Evolutionary conservation across 768 basidiomycete genomes (phyloP), one percentile per base, ranked within the genome.

Genomic region (Tulasnella sp.): DNA sequence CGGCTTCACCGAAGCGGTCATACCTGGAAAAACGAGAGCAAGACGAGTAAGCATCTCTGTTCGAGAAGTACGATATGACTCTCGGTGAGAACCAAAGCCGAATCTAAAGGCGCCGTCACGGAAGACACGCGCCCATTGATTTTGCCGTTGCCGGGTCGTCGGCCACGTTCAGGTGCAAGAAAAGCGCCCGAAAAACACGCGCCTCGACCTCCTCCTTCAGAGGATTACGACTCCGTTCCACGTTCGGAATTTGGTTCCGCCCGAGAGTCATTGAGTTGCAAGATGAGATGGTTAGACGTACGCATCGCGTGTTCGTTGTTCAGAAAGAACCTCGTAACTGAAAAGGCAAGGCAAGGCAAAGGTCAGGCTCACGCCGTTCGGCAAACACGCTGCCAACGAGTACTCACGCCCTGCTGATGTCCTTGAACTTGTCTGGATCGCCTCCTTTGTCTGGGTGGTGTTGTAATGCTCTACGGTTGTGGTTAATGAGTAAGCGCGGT

Each of bases 401-500:
- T n/a, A 88, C 94, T 80, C 87, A 95, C 92, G 94, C 94, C 86
- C 95, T 94, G 13, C 94, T 96, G 48, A 99, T 93, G 83, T 98
- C 95, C 83, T 99, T 98, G 91, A 99, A 99, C 75, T 93, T 85
- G 84, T 99, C 97, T 35, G 95, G 95, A 82, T 98, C 96, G 78
- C 96, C 96, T 70, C 96, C 95, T 85, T 96, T 96, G 88, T 96
- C 94, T 29, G 94, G 94, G 83, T 96, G 94, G 80, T 95, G 85
- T 78, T 92, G 90, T 73, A 96, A 85, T 13, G 94, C 94, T 84
- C 94, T 96, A 78, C 7, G 20, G 32, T 26, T n/a, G 40, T 40
- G 5, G 48, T 42, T 42, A 7, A 48, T 73, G 48, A 73, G n/a
- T 46, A 29, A 42, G 73, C 42, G 20, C 26, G 7, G 73, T 10